phyloP scores from a whole-genome alignment of 2,329 filamentous ascomycete species.

The Lithohypha guttulata region DNA sequence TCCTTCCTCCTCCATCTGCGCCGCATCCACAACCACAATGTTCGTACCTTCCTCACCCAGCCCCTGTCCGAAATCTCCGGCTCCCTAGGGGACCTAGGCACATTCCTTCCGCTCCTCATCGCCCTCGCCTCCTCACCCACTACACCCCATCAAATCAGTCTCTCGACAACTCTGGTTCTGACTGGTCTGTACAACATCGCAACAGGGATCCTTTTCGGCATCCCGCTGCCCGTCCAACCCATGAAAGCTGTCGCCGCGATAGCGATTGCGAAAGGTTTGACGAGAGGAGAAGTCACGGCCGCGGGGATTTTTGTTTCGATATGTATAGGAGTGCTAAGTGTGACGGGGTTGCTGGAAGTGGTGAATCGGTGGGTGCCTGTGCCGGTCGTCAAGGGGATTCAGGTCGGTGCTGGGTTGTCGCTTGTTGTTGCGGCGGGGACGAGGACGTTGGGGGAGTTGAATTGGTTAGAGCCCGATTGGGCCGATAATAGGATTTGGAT shows the following conservation, averaged over 20 bases:
- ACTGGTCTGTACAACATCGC: constrained; percentile 77
- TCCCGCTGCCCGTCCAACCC: constrained; percentile 83
- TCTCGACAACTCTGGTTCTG: constrained; percentile 74
- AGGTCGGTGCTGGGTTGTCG: constrained; percentile 79
- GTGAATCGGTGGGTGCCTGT: constrained; percentile 66
- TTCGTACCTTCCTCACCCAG: constrained; percentile 43
- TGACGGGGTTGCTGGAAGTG: constrained; percentile 67
- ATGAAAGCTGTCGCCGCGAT: constrained; percentile 86
- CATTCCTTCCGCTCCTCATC: constrained; percentile 78
- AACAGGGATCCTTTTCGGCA: constrained; percentile 72
- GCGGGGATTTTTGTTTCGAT: constrained; percentile 70
- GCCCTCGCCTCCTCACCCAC: constrained; percentile 49
- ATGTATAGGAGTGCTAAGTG: constrained; percentile 63
- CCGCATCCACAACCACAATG: constrained; percentile 38
- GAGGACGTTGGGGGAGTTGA: constrained; percentile 55
- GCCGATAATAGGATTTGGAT: constrained; percentile 73
- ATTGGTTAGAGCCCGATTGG: constrained; percentile 55
- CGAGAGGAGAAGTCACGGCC: constrained; percentile 61
- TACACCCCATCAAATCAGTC: constrained; percentile 63
- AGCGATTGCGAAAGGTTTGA: constrained; percentile 61
- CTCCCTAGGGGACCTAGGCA: constrained; percentile 79
- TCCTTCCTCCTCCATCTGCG: constrained; percentile 15
- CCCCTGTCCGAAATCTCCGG: constrained; percentile 73
- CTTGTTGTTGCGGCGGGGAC: constrained; percentile 68
- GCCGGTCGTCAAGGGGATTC: constrained; percentile 87